phyloP scores from a whole-genome alignment of 768 basidiomycete species.

The Boletus huronensis region DNA sequence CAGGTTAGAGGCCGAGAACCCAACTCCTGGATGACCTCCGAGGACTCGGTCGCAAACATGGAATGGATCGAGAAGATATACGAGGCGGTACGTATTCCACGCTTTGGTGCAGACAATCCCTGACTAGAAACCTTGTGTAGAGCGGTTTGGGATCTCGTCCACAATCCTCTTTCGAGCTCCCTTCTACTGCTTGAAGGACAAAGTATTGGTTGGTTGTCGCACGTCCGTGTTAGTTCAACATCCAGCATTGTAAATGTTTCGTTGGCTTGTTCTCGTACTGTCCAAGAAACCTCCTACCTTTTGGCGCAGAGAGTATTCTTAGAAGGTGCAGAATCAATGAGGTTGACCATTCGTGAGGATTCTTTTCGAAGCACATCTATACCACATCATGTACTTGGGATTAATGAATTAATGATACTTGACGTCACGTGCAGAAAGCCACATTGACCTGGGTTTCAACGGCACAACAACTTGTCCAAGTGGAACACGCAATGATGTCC shows the following conservation, averaged over 20 bases:
- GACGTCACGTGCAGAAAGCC: background rate
- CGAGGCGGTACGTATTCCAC: constrained; percentile 36
- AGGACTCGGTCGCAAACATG: constrained; percentile 57
- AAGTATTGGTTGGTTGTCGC: background rate
- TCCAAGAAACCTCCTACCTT: background rate
- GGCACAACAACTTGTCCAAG: background rate
- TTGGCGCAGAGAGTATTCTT: background rate
- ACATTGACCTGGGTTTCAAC: background rate
- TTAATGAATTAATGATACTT: background rate
- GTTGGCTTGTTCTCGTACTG: background rate
- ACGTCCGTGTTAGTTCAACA: background rate
- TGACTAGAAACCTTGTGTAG: constrained; percentile 15
- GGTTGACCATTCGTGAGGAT: background rate
- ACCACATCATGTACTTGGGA: background rate
- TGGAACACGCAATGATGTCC: constrained; percentile 10
- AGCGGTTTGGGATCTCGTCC: constrained; percentile 34
- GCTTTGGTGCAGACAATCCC: background rate
- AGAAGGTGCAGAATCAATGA: background rate
- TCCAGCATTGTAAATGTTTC: background rate
- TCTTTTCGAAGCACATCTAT: background rate
- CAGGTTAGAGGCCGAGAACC: constrained; percentile 49
- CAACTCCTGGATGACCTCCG: constrained; percentile 49
- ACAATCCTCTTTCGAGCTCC: constrained; percentile 28
- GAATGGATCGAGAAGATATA: constrained; percentile 58
- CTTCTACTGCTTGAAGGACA: constrained; percentile 1